Conservation (phyloP, 129 eudicot genomes). For the Saposhnikovia divaricata region DNA sequence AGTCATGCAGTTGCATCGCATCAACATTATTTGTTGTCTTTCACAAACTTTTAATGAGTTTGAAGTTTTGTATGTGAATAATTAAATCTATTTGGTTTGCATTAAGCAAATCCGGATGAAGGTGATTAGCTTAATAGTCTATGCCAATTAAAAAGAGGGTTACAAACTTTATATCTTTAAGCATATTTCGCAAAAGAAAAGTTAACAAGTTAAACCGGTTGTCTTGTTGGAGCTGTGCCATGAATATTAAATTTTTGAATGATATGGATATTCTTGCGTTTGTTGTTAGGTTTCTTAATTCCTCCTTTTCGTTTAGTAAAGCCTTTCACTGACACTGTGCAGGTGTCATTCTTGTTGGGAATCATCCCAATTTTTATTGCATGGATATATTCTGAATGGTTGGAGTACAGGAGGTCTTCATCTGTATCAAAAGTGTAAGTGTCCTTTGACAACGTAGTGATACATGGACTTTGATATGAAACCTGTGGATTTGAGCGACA, state of each 20-base stretch:
- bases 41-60: not conserved
- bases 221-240: not conserved
- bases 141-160: not conserved
- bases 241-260: not conserved
- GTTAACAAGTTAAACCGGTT: not conserved
- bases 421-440: slow-evolving; percentile 74
- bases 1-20: not conserved
- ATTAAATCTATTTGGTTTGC: not conserved
- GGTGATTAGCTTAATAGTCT: not conserved
- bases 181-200: not conserved
- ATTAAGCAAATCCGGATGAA: not conserved
- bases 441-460: slow-evolving; percentile 3
- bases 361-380: slow-evolving; percentile 69
- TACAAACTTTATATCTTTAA: not conserved
- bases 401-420: slow-evolving; percentile 75
- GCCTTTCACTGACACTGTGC: slow-evolving; percentile 18
- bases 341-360: slow-evolving; percentile 97
- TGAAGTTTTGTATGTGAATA: not conserved
- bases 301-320: not conserved
- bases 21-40: not conserved
- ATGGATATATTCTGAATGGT: slow-evolving; percentile 86
- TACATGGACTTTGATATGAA: not conserved
- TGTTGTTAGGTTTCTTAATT: not conserved
- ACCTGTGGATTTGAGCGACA: not conserved
- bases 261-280: not conserved